A percentile compares a stretch with the other conserved stretches of the same genome.
phyloP scores from a whole-genome alignment of 495 filamentous ascomycete genomes.

The Talaromyces stipitatus region DNA sequence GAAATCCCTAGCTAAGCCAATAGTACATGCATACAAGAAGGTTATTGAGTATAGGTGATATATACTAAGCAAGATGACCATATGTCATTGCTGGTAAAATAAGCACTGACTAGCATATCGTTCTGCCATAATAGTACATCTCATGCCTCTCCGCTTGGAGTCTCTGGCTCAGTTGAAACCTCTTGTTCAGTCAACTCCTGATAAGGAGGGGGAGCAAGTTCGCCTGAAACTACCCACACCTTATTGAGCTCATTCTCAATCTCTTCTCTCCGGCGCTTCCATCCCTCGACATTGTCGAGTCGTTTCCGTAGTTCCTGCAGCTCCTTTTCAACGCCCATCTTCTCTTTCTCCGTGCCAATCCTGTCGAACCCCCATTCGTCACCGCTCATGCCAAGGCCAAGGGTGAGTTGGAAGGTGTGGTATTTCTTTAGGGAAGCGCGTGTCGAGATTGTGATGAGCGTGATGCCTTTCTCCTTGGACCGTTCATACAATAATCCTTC shows the following conservation, averaged over 20 bases:
- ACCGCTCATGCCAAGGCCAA: slow-evolving; percentile 61
- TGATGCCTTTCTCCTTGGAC: slow-evolving; percentile 87
- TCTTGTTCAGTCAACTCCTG: slow-evolving; percentile 12
- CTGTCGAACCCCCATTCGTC: slow-evolving; percentile 80
- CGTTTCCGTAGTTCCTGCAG: slow-evolving; percentile 73
- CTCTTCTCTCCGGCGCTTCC: slow-evolving; percentile 69
- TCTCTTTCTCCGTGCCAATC: slow-evolving; percentile 89
- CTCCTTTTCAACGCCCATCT: slow-evolving; percentile 83
- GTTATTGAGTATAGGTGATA: no score
- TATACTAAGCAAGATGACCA: no score
- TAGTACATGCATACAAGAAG: no score
- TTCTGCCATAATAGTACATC: no score
- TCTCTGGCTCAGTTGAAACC: background rate
- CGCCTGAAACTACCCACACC: slow-evolving; percentile 46
- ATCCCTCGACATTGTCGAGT: slow-evolving; percentile 71
- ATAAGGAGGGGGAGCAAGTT: slow-evolving; percentile 32
- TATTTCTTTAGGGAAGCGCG: slow-evolving; percentile 90
- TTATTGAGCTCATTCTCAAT: slow-evolving; percentile 63
- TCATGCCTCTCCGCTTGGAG: no score
- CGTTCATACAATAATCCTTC: slow-evolving; percentile 90
- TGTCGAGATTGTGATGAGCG: slow-evolving; percentile 88
- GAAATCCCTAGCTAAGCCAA: no score
- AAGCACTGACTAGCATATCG: no score
- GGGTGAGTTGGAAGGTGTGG: slow-evolving; percentile 79
- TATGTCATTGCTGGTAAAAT: no score